phyloP scores from a whole-genome alignment of 257 asterid species.

The Pogostemon cablin region DNA sequence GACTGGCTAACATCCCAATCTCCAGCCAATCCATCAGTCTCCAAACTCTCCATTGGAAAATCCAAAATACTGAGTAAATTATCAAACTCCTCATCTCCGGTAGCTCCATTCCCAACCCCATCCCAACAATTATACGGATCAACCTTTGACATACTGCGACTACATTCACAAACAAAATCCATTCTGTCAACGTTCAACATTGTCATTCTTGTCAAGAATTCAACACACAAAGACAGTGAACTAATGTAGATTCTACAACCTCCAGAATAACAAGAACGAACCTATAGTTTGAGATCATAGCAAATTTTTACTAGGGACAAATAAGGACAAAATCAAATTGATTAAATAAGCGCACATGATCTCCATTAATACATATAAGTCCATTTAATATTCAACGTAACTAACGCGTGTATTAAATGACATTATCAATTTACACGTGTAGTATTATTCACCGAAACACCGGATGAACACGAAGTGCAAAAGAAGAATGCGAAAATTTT shows the following conservation, averaged over 20 bases:
- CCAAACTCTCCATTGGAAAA: constrained; percentile 74
- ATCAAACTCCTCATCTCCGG: constrained; percentile 47
- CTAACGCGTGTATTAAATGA: background rate
- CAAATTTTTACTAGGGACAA: too few relatives aligned
- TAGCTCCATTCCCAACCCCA: constrained; percentile 41
- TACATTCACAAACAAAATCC: constrained; percentile 17
- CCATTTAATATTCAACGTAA: too few relatives aligned
- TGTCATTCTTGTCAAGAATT: background rate
- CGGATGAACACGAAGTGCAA: too few relatives aligned
- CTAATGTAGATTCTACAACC: too few relatives aligned
- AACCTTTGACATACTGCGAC: constrained; percentile 54
- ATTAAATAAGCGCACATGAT: too few relatives aligned
- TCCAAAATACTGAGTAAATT: constrained; percentile 54
- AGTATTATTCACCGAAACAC: too few relatives aligned
- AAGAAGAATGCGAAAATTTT: background rate
- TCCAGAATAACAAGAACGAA: too few relatives aligned
- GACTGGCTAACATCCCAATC: constrained; percentile 68
- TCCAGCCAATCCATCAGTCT: constrained; percentile 46
- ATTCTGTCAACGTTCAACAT: background rate
- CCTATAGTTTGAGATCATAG: too few relatives aligned
- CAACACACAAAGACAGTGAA: too few relatives aligned
- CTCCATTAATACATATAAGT: too few relatives aligned
- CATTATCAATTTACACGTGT: background rate
- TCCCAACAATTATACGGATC: constrained; percentile 52
- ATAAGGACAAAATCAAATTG: too few relatives aligned